Evolutionary conservation across 805 yeast species (phyloP), one percentile per base, ranked within the genome.

Genomic region (Cyberlindnera lachancei): DNA sequence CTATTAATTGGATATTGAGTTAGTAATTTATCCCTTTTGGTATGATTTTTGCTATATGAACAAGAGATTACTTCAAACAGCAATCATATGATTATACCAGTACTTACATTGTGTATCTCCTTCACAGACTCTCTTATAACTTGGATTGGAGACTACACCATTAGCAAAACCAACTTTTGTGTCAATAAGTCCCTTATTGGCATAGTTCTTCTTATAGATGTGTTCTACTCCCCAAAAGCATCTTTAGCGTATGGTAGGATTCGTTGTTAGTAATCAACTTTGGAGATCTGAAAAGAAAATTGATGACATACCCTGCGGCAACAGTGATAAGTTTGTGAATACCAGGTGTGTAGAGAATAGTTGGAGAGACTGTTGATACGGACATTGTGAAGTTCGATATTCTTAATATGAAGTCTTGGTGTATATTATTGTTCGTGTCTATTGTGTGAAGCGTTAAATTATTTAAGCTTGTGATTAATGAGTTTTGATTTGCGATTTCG

Each of bases 171-270:
- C 98, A 10, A 90, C 97, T 52, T 74, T 76, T 27, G 78, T 66
- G 52, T 84, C 96, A 9, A 79, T 52, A 15, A 90, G 56, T 20
- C 85, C 86, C 50, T 70, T 75, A 32, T 59, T 65, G 13, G 65
- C 70, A 49, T 74, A 82, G 42, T 82, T 69, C 54, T 82, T 84
- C 41, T 79, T 63, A 62, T 73, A 87, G 17, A 88, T 75, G 44
- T 79, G 82, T 48, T 90, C 96, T 11, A 81, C 86, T 14, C 94
- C 94, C 94, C 94, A 83, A 61, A 81, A 83, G 50, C 94, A 83
- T 14, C 52, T 47, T 8, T 19, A 19, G 18, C 7, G 12, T 11
- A 14, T 12, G 78, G 32, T 30, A 37, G 36, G 27, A 21, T 14
- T 17, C 13, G 23, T 7, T n/a, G n/a, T n/a, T n/a, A n/a, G n/a